Percentiles rank a stretch among this genome's conserved stretches.
Conservation (phyloP, 495 filamentous ascomycete genomes). For the Aspergillus heteromorphus region DNA sequence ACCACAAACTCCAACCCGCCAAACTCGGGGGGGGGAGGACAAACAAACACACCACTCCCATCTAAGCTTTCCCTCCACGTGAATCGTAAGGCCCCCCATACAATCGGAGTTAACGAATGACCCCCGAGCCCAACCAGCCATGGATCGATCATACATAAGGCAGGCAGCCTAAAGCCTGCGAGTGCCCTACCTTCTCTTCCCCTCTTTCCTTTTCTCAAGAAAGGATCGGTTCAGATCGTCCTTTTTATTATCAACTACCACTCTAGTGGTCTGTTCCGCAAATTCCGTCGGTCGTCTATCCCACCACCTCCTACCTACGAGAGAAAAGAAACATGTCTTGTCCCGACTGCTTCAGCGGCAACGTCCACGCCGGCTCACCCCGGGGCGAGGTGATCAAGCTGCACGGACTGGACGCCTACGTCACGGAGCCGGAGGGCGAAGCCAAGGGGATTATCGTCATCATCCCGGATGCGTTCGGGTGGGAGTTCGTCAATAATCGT, state of each 20-base stretch:
- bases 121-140: neutral
- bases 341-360: slow-evolving; percentile 28
- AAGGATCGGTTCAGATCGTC: no score
- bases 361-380: slow-evolving; percentile 23
- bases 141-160: neutral
- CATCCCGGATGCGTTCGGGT: slow-evolving; percentile 55
- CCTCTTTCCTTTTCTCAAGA: no score
- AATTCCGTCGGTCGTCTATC: no score
- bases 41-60: no score
- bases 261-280: no score
- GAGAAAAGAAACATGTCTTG: slow-evolving; percentile 25
- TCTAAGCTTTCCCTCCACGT: no score
- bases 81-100: no score
- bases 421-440: slow-evolving; percentile 30
- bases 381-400: slow-evolving; percentile 27
- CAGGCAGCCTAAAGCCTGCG: neutral
- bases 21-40: no score
- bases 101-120: neutral
- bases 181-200: neutral
- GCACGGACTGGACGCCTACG: slow-evolving; percentile 48
- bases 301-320: neutral
- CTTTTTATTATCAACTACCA: no score
- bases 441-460: slow-evolving; percentile 48
- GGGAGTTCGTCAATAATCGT: slow-evolving; percentile 49
- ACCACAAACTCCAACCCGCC: no score